phyloP scores from a whole-genome alignment of 164 flowering plant species.

The Berberis thunbergii region DNA sequence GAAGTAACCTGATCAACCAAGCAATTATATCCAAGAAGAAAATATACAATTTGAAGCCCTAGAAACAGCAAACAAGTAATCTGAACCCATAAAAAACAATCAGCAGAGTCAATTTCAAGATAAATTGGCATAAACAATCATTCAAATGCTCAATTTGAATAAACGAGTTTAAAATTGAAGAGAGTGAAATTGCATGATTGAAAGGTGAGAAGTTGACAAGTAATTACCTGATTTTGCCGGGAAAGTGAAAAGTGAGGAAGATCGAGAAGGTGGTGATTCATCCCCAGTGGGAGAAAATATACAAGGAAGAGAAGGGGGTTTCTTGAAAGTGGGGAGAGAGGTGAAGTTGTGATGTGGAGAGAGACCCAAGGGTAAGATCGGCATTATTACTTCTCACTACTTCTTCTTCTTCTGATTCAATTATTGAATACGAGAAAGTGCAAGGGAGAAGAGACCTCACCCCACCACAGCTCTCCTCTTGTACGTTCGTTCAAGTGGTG shows the following conservation, averaged over 20 bases:
- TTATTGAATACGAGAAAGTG: conserved; percentile 35
- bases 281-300: conserved; percentile 5
- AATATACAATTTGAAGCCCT: too few relatives aligned
- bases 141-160: not conserved
- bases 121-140: not conserved
- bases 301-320: not conserved
- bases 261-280: conserved; percentile 4
- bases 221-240: conserved; percentile 1
- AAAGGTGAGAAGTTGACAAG: not conserved
- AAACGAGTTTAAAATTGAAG: not conserved
- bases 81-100: not conserved
- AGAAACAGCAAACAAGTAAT: not conserved
- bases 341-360: conserved; percentile 7
- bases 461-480: too few relatives aligned
- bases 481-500: too few relatives aligned
- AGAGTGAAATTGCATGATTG: not conserved
- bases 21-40: not conserved
- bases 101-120: not conserved
- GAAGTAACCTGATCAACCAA: not conserved
- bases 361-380: conserved; percentile 14
- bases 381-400: conserved; percentile 21
- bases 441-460: too few relatives aligned
- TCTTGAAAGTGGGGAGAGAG: not conserved
- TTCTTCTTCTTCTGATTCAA: conserved; percentile 30
- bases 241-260: conserved; percentile 5